Evolutionary conservation across 495 filamentous ascomycete species (phyloP), one percentile per base, ranked within the genome.

Genomic region (Podospora bellae-mahoneyi): DNA sequence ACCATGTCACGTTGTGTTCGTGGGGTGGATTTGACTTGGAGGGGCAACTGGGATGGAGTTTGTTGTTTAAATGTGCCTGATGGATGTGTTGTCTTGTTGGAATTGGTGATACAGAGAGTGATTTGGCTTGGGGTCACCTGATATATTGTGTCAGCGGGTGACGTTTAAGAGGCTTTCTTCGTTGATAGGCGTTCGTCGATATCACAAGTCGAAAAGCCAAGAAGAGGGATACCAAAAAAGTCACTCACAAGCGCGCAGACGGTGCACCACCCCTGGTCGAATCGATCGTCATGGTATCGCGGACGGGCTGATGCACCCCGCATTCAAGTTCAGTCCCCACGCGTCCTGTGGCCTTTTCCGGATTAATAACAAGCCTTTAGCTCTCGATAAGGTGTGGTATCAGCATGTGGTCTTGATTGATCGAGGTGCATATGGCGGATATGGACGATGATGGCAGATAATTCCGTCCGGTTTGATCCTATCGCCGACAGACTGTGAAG

Each of bases 241-340:
- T 26, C 59, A 61, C 59, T 32, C 30, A 32, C 30, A 32, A 32
- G 27, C 16, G 7, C 59, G 13, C 39, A 48, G 7, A 58, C 0
- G 54, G 5, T 56, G 19, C 55, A 58, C 32, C 15, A 28, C 20
- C 61, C 61, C 61, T 63, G 27, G 32, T 63, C 61, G 30, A 63
- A 63, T 63, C 28, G 61, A 48, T 63, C 61, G 32, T 63, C 18
- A 48, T 63, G 30, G 5, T 20, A 63, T 44, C 27, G 61, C 32
- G 30, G 61, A 5, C 30, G 27, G 30, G 32, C 28, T 18, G 61
- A 63, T 44, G 61, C 61, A 63, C 61, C 61, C 61, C 61, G 61
- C 61, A 63, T 63, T 63, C 10, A 28, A 9, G 27, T 62, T 10
- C 3, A 5, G 4, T 30, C 30, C 61, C 16, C 18, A 39, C 30